These are phyloP conservation scores for Zymoseptoria tritici DNA, from an alignment of 2,329 filamentous ascomycete species.

Conservation along the genomic window DNA sequence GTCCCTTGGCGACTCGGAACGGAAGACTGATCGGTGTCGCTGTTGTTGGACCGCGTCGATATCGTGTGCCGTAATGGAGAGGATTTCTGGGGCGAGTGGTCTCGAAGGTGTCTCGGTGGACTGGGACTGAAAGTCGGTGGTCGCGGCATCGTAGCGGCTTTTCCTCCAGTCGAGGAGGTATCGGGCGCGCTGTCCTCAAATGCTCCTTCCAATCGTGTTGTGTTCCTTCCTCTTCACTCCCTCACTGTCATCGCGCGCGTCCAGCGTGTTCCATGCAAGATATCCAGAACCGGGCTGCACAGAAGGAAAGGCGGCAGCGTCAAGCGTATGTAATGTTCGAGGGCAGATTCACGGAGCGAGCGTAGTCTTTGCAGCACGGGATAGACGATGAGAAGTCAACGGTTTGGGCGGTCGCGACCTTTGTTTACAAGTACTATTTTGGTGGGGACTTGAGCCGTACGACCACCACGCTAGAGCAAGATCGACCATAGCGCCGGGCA, in stretches of 20 bases:
- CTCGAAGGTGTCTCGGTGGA: conserved; percentile 24
- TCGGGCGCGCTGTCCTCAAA: not conserved
- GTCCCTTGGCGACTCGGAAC: conserved; percentile 23
- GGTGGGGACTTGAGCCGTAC: not conserved
- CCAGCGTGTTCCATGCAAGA: not conserved
- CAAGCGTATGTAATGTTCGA: not conserved
- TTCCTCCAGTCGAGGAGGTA: not conserved
- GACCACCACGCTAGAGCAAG: not conserved
- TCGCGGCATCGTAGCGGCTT: conserved; percentile 16
- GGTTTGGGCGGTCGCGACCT: not conserved
- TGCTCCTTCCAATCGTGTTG: not conserved
- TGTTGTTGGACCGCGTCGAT: conserved; percentile 28
- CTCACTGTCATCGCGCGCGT: not conserved
- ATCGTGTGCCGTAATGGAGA: conserved; percentile 29
- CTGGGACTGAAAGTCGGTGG: conserved; percentile 21
- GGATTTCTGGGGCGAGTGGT: conserved; percentile 28
- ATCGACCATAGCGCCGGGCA: not conserved
- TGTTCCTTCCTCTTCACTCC: not conserved
- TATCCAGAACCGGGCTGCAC: not conserved
- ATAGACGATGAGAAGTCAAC: not conserved
- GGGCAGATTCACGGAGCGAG: not conserved
- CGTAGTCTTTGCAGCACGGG: not conserved
- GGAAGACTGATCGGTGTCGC: conserved; percentile 25
- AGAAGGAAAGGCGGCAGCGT: not conserved
- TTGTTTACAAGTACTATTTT: not conserved